Conservation (phyloP, 495 filamentous ascomycete species). For the Bathelium albidoporum region DNA sequence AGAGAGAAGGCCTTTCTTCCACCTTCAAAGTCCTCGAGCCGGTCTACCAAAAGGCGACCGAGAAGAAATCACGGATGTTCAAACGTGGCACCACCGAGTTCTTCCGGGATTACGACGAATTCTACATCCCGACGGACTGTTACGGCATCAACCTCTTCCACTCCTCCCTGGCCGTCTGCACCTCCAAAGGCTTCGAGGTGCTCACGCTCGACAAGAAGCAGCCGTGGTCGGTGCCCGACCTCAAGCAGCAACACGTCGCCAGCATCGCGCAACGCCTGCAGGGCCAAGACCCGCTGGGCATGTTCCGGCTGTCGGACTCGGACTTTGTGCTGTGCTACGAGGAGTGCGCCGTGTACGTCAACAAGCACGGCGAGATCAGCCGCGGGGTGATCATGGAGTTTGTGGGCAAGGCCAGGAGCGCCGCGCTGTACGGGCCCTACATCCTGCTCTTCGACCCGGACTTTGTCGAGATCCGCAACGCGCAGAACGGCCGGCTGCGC, state of each 20-base stretch:
- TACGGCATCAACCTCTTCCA: constrained; percentile 95
- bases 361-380: constrained; percentile 92
- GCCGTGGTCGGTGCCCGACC: constrained; percentile 79
- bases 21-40: constrained; percentile 93
- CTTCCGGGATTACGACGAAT: constrained; percentile 96
- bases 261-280: constrained; percentile 72
- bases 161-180: constrained; percentile 79
- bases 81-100: constrained; percentile 74
- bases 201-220: constrained; percentile 94
- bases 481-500: constrained; percentile 83
- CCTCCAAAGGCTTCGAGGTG: constrained; percentile 87
- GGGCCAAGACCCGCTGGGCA: constrained; percentile 75
- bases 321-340: constrained; percentile 93
- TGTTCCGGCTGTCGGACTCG: constrained; percentile 88
- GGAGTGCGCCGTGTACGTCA: constrained; percentile 93
- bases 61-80: constrained; percentile 50
- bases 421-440: constrained; percentile 57
- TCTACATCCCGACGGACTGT: constrained; percentile 96
- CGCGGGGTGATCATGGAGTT: constrained; percentile 95
- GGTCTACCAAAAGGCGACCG: constrained; percentile 75
- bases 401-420: constrained; percentile 77
- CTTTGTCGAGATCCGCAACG: constrained; percentile 94
- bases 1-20: constrained; percentile 78
- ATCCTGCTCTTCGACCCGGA: constrained; percentile 58
- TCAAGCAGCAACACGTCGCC: constrained; percentile 60